Evolutionary conservation across 495 filamentous ascomycete genomes (phyloP), one percentile per base, ranked within the genome.

Genomic region (Daldinia childiae): DNA sequence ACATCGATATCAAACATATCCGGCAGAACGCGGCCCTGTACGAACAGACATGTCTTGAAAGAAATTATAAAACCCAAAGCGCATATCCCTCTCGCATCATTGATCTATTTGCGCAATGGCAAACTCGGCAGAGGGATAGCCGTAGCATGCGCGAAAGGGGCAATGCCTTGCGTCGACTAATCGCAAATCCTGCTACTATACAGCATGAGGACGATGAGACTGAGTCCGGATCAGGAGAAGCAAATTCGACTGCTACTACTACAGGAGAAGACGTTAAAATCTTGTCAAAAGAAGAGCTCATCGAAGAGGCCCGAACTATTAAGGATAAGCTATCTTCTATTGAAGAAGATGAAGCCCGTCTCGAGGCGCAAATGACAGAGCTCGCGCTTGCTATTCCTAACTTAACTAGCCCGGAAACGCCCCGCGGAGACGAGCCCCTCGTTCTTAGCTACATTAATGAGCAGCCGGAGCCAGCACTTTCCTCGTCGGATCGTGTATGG

Each of bases 301-400:
- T 92, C 15, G 81, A 84, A 17, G 90, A 96, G 69, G 93, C 92
- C 1, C 87, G 89, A 61, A 67, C 69, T 1, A 71, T 98, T 38
- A 97, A 97, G 75, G 80, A 84, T 1, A 80, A 88, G 39, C 86
- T 97, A 7, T 76, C 83, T 4, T 75, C 72, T 6, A 87, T 93
- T 66, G 87, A 89, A 60, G 79, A 81, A 19, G 81, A 87, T 58
- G 91, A 94, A 75, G 79, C 82, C 12, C 69, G 70, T 7, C 83
- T 92, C 62, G 81, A 85, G 51, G 82, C 85, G 14, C 87, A 95
- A 74, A 93, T 97, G 80, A 82, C 91, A 26, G 81, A 82, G 26
- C 86, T 97, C 29, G 94, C 95, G 3, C 80, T 91, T 0, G 86
- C 90, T 52, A 87, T 99, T 38, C 96, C 95, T 12, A 99, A 98